Percentiles rank a stretch among this genome's conserved stretches.
phyloP scores from a whole-genome alignment of 805 yeast genomes.

The Torulaspora gathmanii region DNA sequence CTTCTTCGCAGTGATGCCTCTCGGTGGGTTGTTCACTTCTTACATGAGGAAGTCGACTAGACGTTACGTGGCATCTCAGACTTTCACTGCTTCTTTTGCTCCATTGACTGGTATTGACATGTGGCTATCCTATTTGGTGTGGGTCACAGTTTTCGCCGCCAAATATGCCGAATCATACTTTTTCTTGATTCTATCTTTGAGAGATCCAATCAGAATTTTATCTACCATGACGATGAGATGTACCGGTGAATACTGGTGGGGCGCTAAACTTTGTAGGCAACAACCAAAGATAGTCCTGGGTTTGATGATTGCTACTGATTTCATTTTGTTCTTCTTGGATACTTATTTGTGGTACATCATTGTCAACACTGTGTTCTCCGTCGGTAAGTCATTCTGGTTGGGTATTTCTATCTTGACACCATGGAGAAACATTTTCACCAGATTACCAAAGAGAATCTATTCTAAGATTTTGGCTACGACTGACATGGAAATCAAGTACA shows the following conservation, averaged over 20 bases:
- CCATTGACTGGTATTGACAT: constrained; percentile 80
- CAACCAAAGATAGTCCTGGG: constrained; percentile 89
- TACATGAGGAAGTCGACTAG: constrained; percentile 84
- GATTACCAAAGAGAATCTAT: constrained; percentile 98
- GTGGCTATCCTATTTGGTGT: constrained; percentile 92
- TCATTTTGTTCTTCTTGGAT: constrained; percentile 95
- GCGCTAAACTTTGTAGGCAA: constrained; percentile 66
- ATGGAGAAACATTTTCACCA: constrained; percentile 97
- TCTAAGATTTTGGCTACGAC: constrained; percentile 96
- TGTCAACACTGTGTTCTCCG: constrained; percentile 90
- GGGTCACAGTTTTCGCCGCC: constrained; percentile 86
- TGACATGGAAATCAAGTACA: constrained; percentile 98
- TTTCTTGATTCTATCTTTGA: constrained; percentile 80
- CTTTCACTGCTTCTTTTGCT: constrained; percentile 89
- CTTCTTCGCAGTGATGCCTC: constrained; percentile 91
- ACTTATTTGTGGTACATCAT: constrained; percentile 98
- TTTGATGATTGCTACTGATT: constrained; percentile 87
- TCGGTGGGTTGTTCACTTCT: constrained; percentile 93
- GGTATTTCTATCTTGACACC: constrained; percentile 99
- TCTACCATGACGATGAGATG: constrained; percentile 88
- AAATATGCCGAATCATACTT: constrained; percentile 87
- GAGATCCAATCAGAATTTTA: constrained; percentile 92
- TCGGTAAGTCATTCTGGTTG: constrained; percentile 95
- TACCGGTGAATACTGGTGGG: constrained; percentile 89
- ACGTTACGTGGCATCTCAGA: constrained; percentile 86